phyloP scores from a whole-genome alignment of 2,329 filamentous ascomycete genomes.

The Cryphonectria carpinicola region DNA sequence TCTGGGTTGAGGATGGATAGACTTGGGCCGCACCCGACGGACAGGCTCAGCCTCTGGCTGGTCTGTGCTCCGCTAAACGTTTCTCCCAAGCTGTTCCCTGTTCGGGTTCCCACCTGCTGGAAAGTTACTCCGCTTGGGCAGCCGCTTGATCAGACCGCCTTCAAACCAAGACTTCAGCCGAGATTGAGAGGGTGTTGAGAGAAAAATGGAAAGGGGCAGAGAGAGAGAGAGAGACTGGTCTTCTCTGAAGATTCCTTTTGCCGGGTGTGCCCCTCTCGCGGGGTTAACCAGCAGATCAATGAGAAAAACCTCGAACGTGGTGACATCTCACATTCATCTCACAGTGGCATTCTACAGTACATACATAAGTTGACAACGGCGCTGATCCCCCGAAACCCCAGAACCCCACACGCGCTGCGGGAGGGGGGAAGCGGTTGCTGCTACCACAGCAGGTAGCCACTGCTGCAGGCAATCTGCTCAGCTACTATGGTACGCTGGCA shows the following conservation, averaged over 20 bases:
- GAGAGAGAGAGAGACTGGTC: not conserved
- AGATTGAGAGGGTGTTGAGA: not conserved
- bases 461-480: not conserved
- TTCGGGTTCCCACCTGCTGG: not conserved
- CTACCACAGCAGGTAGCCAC: too few relatives aligned
- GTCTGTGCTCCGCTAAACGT: conserved; percentile 7
- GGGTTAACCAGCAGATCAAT: not conserved
- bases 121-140: conserved; percentile 28
- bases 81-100: conserved; percentile 7
- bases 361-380: not conserved
- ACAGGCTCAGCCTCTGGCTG: conserved; percentile 11
- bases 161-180: not conserved
- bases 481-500: not conserved
- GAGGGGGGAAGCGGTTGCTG: too few relatives aligned
- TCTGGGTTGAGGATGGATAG: not conserved
- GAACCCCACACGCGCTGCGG: not conserved
- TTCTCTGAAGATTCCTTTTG: not conserved
- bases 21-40: not conserved
- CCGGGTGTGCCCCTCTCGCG: not conserved
- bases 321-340: not conserved
- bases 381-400: not conserved
- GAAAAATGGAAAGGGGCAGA: not conserved
- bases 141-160: conserved; percentile 5
- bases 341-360: not conserved
- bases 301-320: not conserved